Conservation (phyloP, 2,329 filamentous ascomycete genomes). For the Colletotrichum eremochloae region DNA sequence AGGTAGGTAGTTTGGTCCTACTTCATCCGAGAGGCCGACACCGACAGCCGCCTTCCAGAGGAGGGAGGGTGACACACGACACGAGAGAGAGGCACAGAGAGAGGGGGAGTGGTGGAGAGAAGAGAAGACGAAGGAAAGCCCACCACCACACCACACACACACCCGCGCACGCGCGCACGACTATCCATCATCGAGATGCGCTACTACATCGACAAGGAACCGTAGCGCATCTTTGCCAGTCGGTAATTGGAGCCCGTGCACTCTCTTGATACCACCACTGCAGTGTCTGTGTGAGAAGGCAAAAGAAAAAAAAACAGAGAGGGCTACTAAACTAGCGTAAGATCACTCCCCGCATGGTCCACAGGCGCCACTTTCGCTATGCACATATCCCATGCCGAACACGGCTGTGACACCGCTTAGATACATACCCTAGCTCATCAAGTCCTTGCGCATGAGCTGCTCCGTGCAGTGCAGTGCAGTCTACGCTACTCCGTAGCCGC, state of each 20-base stretch:
- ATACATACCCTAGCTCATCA: conserved; percentile 13
- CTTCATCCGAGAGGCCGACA: conserved; percentile 31
- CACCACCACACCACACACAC: conserved; percentile 26
- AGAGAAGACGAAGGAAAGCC: conserved; percentile 2
- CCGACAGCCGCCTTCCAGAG: conserved; percentile 29
- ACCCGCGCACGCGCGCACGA: background rate
- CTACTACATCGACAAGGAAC: conserved; percentile 36
- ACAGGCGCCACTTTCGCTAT: conserved; percentile 19
- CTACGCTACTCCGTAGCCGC: background rate
- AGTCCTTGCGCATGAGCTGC: conserved; percentile 33
- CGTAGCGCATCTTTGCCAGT: conserved; percentile 31
- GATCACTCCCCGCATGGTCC: conserved; percentile 31
- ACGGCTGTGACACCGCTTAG: conserved; percentile 1
- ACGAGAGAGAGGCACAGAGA: background rate
- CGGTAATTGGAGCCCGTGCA: conserved; percentile 32
- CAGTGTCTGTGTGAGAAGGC: no score
- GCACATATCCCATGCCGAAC: conserved; percentile 17
- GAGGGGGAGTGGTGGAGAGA: background rate
- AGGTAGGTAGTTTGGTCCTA: conserved; percentile 17
- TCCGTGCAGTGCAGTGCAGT: conserved; percentile 18
- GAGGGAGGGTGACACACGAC: background rate
- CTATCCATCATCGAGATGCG: conserved; percentile 26
- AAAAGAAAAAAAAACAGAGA: background rate
- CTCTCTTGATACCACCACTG: background rate
- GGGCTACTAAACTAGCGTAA: conserved; percentile 34